Evolutionary conservation across 2,329 filamentous ascomycete species (phyloP), one percentile per base, ranked within the genome.

Genomic region (Hypoxylon sp.): DNA sequence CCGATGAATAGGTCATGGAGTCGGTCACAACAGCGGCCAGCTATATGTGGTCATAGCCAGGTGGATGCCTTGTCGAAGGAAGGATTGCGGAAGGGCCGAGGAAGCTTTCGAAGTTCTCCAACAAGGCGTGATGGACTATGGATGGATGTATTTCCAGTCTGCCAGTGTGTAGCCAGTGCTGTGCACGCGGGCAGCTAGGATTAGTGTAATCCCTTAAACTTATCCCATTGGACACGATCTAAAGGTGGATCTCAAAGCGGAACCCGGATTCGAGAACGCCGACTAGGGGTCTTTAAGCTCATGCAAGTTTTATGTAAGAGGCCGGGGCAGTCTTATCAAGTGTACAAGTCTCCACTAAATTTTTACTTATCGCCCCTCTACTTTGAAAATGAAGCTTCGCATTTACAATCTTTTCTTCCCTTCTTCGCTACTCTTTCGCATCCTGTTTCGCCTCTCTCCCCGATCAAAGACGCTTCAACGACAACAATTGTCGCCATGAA

Each of bases 401-500:
- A 30, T 45, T 43, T 65, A 28, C n/a, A 21, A 21, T 60, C 32
- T 68, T 60, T 59, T 50, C 48, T 48, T 14, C 28, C 50, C 43
- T 50, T 36, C 14, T 51, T 19, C 4, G 11, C 13, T 14, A 11
- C 34, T 60, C 19, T 50, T 14, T 19, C 21, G 11, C 17, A 38
- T 28, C 59, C 34, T 49, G 11, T 60, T 46, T 48, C 30, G 6
- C 41, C 52, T 53, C 56, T 49, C 34, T 62, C 34, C 51, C 36
- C 10, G 36, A 41, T 36, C 52, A 19, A 5, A 30, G 17, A 43
- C 60, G 9, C 36, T 53, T 53, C 25, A 4, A 48, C 30, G 51
- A 34, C 45, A 49, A 49, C 45, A 28, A 36, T 34, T 36, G 38
- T 50, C 70, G 69, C 71, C 66, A 95, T 95, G 93, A 93, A 94